Evolutionary conservation across 2,329 filamentous ascomycete species (phyloP).

Genomic region (Colletotrichum gigasporum): DNA sequence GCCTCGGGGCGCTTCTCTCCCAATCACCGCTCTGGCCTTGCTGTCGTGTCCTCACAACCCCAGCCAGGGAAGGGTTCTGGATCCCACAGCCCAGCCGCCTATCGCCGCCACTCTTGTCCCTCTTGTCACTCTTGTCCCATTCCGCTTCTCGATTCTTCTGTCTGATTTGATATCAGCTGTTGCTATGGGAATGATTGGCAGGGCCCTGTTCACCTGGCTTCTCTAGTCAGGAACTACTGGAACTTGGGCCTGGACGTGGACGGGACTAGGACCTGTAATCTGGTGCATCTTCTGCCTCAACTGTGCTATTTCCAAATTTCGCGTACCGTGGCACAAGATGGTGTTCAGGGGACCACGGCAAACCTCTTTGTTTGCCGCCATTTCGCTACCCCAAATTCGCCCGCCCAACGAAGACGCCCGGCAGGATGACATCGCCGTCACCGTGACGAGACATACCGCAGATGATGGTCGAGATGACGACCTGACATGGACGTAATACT

Average conservation of each 20-base stretch:
- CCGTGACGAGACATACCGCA: background rate
- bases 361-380: conserved; percentile 16
- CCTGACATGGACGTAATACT: background rate
- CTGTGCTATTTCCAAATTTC: background rate
- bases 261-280: conserved; percentile 1
- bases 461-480: background rate
- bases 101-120: background rate
- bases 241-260: too few relatives aligned
- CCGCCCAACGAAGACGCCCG: background rate
- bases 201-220: background rate
- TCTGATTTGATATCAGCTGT: background rate
- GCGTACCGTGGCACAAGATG: conserved; percentile 1
- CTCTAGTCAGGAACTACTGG: conserved; percentile 3
- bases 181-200: background rate
- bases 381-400: conserved; percentile 5
- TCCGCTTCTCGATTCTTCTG: background rate
- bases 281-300: conserved; percentile 10
- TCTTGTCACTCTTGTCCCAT: background rate
- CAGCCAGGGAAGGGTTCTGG: background rate
- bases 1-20: conserved; percentile 3
- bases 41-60: background rate
- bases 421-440: background rate
- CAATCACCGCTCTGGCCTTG: conserved; percentile 1
- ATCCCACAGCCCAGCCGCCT: background rate
- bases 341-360: background rate